These are phyloP conservation scores for Starmera quercuum DNA, from an alignment of 805 yeast species.

Conservation along the genomic window DNA sequence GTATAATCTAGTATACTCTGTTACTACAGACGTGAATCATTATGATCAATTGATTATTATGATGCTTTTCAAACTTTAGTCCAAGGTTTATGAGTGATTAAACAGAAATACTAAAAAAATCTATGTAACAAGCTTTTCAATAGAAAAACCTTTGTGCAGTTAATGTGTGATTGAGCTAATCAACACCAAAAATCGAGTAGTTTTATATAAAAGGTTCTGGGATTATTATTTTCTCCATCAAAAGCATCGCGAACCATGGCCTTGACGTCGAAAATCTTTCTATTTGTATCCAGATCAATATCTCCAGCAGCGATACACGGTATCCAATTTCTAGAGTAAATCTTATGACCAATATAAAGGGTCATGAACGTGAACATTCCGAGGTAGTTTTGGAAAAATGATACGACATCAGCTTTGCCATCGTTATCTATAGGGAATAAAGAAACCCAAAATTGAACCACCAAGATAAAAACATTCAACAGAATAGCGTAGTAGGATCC, in stretches of 20 bases:
- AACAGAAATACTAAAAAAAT: too few species aligned
- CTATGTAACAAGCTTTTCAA: too few species aligned
- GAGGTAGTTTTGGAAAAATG: slow-evolving; percentile 45
- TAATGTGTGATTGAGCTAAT: too few species aligned
- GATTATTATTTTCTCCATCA: slow-evolving; percentile 22
- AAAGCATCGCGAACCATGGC: slow-evolving; percentile 31
- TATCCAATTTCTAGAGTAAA: slow-evolving; percentile 28
- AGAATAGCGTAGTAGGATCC: slow-evolving; percentile 45
- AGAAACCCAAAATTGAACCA: slow-evolving; percentile 61
- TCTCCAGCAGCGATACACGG: slow-evolving; percentile 32
- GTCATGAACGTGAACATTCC: slow-evolving; percentile 38
- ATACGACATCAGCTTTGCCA: slow-evolving; percentile 24
- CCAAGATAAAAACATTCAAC: slow-evolving; percentile 39
- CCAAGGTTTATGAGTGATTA: too few species aligned
- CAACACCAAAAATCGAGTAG: slow-evolving; percentile 20
- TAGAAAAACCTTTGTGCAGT: too few species aligned
- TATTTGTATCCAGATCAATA: slow-evolving; percentile 51
- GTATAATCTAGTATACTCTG: too few species aligned
- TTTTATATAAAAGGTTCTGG: slow-evolving; percentile 25
- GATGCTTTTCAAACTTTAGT: too few species aligned
- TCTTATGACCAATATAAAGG: slow-evolving; percentile 36
- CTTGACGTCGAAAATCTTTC: slow-evolving; percentile 41
- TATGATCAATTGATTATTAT: not conserved
- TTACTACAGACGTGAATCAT: too few species aligned
- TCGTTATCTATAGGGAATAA: slow-evolving; percentile 45